Evolutionary conservation across 208 protist species (phyloP).

Genomic region (Trypanosoma mega): DNA sequence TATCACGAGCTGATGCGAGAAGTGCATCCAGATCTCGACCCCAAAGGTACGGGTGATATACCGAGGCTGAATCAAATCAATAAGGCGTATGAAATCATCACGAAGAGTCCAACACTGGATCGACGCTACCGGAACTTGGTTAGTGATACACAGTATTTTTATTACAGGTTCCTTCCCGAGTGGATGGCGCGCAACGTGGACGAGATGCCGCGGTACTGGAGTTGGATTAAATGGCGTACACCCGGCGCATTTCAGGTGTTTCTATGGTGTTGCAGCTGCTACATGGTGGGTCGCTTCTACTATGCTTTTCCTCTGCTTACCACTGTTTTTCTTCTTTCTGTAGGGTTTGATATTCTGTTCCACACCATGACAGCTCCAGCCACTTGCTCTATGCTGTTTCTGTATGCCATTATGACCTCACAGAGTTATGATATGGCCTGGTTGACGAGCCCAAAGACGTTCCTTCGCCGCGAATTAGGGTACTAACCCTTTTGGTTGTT

Average conservation of each 20-base stretch:
- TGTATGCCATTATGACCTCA: slow-evolving; percentile 80
- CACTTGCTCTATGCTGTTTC: slow-evolving; percentile 77
- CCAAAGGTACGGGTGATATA: slow-evolving; percentile 74
- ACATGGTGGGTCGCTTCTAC: slow-evolving; percentile 80
- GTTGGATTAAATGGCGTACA: slow-evolving; percentile 83
- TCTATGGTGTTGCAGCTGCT: slow-evolving; percentile 56
- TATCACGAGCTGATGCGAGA: slow-evolving; percentile 88
- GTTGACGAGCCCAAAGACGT: slow-evolving; percentile 87
- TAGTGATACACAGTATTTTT: slow-evolving; percentile 83
- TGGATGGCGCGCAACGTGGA: slow-evolving; percentile 92
- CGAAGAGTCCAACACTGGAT: slow-evolving; percentile 86
- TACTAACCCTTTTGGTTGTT: slow-evolving; percentile 45
- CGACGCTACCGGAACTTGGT: slow-evolving; percentile 86
- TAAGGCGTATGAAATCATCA: slow-evolving; percentile 88
- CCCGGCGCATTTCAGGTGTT: slow-evolving; percentile 68
- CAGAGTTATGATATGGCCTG: slow-evolving; percentile 87
- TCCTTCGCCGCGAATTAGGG: slow-evolving; percentile 76
- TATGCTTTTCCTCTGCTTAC: slow-evolving; percentile 68
- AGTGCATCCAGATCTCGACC: slow-evolving; percentile 79
- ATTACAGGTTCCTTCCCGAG: slow-evolving; percentile 87
- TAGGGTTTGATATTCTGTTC: slow-evolving; percentile 67
- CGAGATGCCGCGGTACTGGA: slow-evolving; percentile 92
- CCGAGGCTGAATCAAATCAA: slow-evolving; percentile 83
- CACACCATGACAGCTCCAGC: slow-evolving; percentile 89
- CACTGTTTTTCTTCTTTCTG: slow-evolving; percentile 55